These are phyloP conservation scores for Apiospora aurea DNA, from an alignment of 2,329 filamentous ascomycete species.

Conservation along the genomic window DNA sequence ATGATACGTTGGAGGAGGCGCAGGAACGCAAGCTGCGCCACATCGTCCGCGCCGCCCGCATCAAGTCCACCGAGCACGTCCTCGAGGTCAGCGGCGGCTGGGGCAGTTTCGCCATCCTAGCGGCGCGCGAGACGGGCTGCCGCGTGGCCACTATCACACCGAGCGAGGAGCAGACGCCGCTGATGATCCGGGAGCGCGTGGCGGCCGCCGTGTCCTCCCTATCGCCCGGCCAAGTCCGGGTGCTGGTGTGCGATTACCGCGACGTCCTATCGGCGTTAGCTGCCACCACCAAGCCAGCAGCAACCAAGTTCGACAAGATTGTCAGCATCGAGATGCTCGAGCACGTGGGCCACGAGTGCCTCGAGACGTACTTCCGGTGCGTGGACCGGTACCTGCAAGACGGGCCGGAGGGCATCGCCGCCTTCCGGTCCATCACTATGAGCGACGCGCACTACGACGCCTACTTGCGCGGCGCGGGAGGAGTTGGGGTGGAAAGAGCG, in stretches of 20 bases:
- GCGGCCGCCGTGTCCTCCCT: neutral
- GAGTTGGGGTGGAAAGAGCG: neutral
- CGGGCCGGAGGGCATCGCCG: neutral
- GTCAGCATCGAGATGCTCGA: slow-evolving; percentile 2
- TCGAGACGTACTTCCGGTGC: neutral
- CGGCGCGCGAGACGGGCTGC: neutral
- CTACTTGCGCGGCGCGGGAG: neutral
- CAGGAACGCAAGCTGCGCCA: neutral
- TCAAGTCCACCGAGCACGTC: neutral
- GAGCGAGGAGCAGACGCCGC: neutral
- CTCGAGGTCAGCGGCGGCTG: neutral
- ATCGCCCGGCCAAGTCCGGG: neutral
- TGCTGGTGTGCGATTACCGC: neutral
- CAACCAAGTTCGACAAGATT: neutral
- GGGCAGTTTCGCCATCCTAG: neutral
- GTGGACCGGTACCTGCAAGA: neutral
- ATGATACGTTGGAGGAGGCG: neutral
- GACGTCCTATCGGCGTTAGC: neutral
- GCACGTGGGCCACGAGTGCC: neutral
- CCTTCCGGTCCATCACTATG: neutral
- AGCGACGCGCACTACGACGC: neutral
- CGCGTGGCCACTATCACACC: neutral
- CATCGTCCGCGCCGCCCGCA: neutral
- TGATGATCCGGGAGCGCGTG: neutral
- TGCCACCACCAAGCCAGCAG: neutral